Conservation (phyloP, 2,329 filamentous ascomycete genomes). For the Parasarocladium wereldwijsianum region DNA sequence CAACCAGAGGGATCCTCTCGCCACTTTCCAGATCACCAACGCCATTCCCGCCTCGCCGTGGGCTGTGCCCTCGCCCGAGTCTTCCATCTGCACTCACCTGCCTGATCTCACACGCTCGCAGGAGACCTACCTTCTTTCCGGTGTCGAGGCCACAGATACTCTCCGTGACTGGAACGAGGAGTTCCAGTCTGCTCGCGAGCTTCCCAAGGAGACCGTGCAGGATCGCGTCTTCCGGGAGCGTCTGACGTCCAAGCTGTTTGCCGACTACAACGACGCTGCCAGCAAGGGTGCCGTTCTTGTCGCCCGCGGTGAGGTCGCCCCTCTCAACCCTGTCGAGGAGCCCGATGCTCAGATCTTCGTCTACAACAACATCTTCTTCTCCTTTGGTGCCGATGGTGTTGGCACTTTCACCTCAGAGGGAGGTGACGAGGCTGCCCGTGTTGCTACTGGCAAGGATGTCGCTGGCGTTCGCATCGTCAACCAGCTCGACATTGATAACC, state of each 20-base stretch:
- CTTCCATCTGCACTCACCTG: conserved; percentile 54
- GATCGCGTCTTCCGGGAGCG: conserved; percentile 93
- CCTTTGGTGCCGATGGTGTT: conserved; percentile 92
- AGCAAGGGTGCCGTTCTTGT: conserved; percentile 84
- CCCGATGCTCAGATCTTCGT: conserved; percentile 95
- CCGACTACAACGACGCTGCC: conserved; percentile 93
- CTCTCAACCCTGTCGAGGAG: conserved; percentile 86
- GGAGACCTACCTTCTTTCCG: conserved; percentile 79
- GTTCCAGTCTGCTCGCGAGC: conserved; percentile 89
- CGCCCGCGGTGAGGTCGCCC: conserved; percentile 79
- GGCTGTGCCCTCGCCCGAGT: conserved; percentile 60
- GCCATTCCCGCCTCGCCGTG: conserved; percentile 85
- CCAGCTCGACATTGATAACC: conserved; percentile 84
- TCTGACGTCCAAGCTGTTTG: conserved; percentile 87
- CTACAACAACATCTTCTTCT: conserved; percentile 99
- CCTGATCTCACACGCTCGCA: conserved; percentile 80
- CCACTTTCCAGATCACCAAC: conserved; percentile 92
- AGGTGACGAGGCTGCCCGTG: conserved; percentile 87
- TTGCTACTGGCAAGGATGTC: conserved; percentile 94
- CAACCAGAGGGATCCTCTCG: conserved; percentile 71
- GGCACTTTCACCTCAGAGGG: conserved; percentile 95
- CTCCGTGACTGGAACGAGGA: conserved; percentile 98
- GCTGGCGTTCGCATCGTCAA: conserved; percentile 89
- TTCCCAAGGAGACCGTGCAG: conserved; percentile 86
- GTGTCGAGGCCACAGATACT: conserved; percentile 86